phyloP scores from a whole-genome alignment of 305 asterid genomes.

The Solanum hybrid region DNA sequence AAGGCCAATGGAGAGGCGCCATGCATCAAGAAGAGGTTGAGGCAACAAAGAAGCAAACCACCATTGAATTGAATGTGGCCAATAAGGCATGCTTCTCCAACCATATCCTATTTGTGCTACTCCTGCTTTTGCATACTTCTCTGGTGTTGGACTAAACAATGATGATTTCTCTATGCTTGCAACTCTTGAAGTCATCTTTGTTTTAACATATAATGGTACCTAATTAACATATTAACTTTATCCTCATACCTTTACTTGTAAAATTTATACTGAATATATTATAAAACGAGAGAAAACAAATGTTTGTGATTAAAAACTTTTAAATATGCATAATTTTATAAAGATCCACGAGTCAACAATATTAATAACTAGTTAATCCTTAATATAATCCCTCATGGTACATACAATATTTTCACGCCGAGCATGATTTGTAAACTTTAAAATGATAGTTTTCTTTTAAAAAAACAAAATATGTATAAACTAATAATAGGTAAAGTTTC shows the following conservation, averaged over 20 bases:
- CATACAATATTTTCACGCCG: not conserved
- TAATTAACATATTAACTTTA: not conserved
- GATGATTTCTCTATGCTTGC: conserved; percentile 51
- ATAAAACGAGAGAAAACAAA: not conserved
- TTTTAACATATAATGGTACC: conserved; percentile 70
- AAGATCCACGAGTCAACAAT: not conserved
- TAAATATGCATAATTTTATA: not conserved
- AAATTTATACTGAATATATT: not conserved
- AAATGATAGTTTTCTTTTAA: not conserved
- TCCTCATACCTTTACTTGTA: not conserved
- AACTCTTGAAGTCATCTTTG: conserved; percentile 52
- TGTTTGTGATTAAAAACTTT: not conserved
- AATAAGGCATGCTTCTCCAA: conserved; percentile 56
- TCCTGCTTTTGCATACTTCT: conserved; percentile 50
- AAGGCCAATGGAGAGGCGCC: conserved; percentile 54
- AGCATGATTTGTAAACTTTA: not conserved
- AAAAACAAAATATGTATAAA: not conserved
- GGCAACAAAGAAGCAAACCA: conserved; percentile 48
- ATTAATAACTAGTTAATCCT: not conserved
- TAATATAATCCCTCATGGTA: not conserved
- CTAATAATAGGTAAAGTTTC: not conserved
- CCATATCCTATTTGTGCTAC: conserved; percentile 42
- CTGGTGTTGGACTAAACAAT: conserved; percentile 46
- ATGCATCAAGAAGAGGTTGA: conserved; percentile 33
- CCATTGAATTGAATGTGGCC: conserved; percentile 72